Conservation (phyloP, 768 basidiomycete genomes). For the Suillus lakei region DNA sequence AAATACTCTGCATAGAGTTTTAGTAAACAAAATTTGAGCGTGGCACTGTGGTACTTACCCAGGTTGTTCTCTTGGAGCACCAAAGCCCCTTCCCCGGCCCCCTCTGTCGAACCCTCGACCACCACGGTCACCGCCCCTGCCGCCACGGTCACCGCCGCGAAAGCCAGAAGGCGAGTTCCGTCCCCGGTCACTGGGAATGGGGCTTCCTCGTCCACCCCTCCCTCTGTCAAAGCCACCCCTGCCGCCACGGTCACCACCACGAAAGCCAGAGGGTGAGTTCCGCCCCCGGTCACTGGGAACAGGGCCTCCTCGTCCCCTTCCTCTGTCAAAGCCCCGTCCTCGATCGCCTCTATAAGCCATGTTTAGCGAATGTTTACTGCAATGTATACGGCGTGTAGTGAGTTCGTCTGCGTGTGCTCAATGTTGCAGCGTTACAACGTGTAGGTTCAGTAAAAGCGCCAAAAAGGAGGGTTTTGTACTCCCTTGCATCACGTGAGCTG, state of each 20-base stretch:
- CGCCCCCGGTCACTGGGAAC: neutral
- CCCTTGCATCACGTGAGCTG: neutral
- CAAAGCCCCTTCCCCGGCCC: slow-evolving; percentile 31
- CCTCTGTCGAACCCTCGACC: slow-evolving; percentile 34
- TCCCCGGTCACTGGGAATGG: slow-evolving; percentile 11
- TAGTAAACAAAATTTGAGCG: slow-evolving; percentile 1
- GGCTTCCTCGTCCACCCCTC: slow-evolving; percentile 25
- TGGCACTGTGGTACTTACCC: slow-evolving; percentile 38
- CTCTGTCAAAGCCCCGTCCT: slow-evolving; percentile 40
- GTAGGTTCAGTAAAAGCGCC: neutral
- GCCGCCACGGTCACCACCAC: slow-evolving; percentile 31
- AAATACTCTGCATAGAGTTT: slow-evolving; percentile 42
- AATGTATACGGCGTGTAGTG: slow-evolving; percentile 67
- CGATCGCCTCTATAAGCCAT: slow-evolving; percentile 46
- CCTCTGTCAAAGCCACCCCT: slow-evolving; percentile 27
- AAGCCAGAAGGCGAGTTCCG: neutral
- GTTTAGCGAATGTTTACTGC: slow-evolving; percentile 48
- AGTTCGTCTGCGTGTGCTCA: slow-evolving; percentile 42
- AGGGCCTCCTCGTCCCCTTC: slow-evolving; percentile 28
- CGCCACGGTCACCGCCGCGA: slow-evolving; percentile 35
- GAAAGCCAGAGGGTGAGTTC: slow-evolving; percentile 1
- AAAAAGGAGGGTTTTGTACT: neutral
- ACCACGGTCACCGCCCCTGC: slow-evolving; percentile 35
- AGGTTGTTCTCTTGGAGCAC: slow-evolving; percentile 39
- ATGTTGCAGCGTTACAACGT: neutral